Percentiles rank a stretch among this genome's conserved stretches.
Conservation (phyloP, 2,329 filamentous ascomycete genomes). For the Coniochaeta ligniaria region DNA sequence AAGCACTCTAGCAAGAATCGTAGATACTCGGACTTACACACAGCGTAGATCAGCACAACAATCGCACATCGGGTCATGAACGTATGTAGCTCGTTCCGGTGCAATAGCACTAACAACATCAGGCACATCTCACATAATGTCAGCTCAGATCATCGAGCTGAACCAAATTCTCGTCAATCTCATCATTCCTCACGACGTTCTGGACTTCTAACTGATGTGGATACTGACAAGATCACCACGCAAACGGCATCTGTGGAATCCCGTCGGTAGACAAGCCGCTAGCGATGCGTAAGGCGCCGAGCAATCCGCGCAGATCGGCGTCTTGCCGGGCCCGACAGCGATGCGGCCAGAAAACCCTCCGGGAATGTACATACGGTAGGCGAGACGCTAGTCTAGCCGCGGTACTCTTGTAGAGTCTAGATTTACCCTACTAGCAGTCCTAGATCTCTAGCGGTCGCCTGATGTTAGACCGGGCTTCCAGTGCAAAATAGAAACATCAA, state of each 20-base stretch:
- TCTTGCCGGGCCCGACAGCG: not conserved
- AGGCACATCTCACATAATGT: not conserved
- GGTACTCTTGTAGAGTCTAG: too few species aligned
- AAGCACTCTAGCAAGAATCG: not conserved
- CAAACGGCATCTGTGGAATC: not conserved
- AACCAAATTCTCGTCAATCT: not conserved
- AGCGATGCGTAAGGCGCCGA: not conserved
- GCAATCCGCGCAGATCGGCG: not conserved
- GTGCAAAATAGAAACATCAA: too few species aligned
- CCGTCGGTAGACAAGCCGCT: not conserved
- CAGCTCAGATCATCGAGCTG: not conserved
- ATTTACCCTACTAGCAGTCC: too few species aligned
- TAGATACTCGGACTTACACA: not conserved
- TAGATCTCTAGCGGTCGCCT: not conserved
- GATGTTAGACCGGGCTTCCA: not conserved
- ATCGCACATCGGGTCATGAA: not conserved
- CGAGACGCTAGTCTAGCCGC: too few species aligned
- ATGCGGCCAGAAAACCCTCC: not conserved
- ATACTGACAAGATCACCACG: too few species aligned
- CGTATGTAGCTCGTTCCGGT: not conserved
- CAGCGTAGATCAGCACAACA: not conserved
- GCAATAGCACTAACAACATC: not conserved
- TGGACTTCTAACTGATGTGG: too few species aligned
- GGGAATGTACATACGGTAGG: too few species aligned
- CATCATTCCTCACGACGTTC: too few species aligned